phyloP scores from a whole-genome alignment of 441 rosid species.

The Metrosideros polymorpha region DNA sequence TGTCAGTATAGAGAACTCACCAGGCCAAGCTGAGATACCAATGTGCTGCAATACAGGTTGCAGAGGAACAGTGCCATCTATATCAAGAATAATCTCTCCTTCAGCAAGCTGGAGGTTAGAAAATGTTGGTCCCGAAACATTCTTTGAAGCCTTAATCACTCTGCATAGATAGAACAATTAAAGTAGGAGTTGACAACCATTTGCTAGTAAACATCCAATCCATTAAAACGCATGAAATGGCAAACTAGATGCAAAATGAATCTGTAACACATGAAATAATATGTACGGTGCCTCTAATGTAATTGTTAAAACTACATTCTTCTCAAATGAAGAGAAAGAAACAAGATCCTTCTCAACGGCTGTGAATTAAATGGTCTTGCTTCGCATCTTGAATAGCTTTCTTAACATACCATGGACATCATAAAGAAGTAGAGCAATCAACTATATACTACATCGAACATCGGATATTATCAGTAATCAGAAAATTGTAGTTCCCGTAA shows the following conservation, averaged over 20 bases:
- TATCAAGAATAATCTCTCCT: conserved; percentile 75
- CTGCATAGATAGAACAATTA: conserved; percentile 22
- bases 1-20: conserved; percentile 19
- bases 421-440: not conserved
- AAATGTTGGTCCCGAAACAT: conserved; percentile 34
- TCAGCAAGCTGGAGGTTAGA: conserved; percentile 66
- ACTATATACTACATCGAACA: not conserved
- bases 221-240: not conserved
- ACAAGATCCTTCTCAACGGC: not conserved
- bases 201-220: not conserved
- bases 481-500: not conserved
- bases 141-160: conserved; percentile 55
- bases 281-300: not conserved
- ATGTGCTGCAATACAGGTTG: conserved; percentile 91
- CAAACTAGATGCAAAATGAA: not conserved
- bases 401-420: not conserved
- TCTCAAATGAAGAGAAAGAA: not conserved
- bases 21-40: conserved; percentile 96
- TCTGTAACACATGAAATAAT: not conserved
- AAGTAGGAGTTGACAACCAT: not conserved
- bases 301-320: not conserved
- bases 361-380: not conserved
- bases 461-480: not conserved
- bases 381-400: not conserved
- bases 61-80: conserved; percentile 79